Percentiles rank a stretch among this genome's conserved stretches.
Conservation (phyloP, 1,139 yeast species). For the Kurtzmaniella quercitrusa region DNA sequence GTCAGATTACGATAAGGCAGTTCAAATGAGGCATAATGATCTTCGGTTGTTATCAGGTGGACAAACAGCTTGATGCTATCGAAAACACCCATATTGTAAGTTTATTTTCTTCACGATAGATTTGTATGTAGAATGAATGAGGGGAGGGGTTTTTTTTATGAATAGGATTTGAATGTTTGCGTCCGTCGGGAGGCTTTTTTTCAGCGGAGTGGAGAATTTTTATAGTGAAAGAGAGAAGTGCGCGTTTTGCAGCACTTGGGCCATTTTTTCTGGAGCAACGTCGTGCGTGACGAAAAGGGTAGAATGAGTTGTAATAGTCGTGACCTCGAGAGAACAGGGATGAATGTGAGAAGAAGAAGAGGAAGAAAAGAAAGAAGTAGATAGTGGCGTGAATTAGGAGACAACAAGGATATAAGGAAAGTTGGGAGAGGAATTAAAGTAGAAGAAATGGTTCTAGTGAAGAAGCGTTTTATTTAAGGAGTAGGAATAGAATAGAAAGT, state of each 20-base stretch:
- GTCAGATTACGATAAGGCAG: slow-evolving; percentile 37
- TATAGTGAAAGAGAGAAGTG: background rate
- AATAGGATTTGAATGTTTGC: background rate
- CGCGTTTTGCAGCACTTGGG: slow-evolving; percentile 1
- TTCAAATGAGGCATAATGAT: slow-evolving; percentile 59
- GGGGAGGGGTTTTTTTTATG: background rate
- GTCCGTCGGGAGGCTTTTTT: background rate
- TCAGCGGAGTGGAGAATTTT: background rate
- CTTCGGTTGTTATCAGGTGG: slow-evolving; percentile 61
- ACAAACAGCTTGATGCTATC: slow-evolving; percentile 48
- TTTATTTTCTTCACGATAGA: background rate
- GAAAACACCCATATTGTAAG: slow-evolving; percentile 33
- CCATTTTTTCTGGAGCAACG: background rate
- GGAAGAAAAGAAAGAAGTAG: background rate
- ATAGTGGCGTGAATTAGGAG: background rate
- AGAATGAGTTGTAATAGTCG: background rate
- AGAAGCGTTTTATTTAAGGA: too few relatives aligned
- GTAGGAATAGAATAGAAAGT: too few relatives aligned
- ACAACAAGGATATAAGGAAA: too few relatives aligned
- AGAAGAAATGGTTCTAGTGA: too few relatives aligned
- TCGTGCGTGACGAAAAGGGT: background rate
- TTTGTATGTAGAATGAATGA: background rate
- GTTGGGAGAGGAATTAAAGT: too few relatives aligned
- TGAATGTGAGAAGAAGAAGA: background rate
- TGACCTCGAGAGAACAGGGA: background rate